Conservation (phyloP, 495 filamentous ascomycete species). For the Cercophora samala region DNA sequence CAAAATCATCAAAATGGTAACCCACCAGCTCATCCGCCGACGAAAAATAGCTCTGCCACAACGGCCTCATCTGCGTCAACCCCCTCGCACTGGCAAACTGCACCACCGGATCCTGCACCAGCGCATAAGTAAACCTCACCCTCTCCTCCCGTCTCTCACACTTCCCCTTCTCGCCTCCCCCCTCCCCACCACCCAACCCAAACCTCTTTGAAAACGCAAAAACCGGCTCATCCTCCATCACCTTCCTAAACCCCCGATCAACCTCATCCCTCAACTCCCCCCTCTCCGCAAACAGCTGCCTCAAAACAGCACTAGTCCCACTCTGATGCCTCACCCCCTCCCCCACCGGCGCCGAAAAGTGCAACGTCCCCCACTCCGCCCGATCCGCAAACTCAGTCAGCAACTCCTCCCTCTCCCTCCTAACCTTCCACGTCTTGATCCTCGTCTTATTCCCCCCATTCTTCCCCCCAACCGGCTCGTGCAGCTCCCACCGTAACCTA, state of each 20-base stretch:
- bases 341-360: conserved; percentile 68
- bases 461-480: conserved; percentile 28
- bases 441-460: conserved; percentile 13
- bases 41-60: conserved; percentile 77
- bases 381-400: conserved; percentile 73
- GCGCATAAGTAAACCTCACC: conserved; percentile 76
- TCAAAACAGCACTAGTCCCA: conserved; percentile 64
- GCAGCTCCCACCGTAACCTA: conserved; percentile 66
- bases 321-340: conserved; percentile 54
- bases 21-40: conserved; percentile 60
- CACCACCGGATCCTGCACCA: conserved; percentile 78
- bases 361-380: conserved; percentile 84
- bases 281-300: conserved; percentile 68
- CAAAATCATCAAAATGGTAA: conserved; percentile 74
- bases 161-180: conserved; percentile 16
- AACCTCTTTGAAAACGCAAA: conserved; percentile 90
- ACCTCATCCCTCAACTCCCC: conserved; percentile 57
- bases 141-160: conserved; percentile 42
- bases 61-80: conserved; percentile 74
- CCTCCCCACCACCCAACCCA: conserved; percentile 38
- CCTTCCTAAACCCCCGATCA: conserved; percentile 62
- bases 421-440: conserved; percentile 60
- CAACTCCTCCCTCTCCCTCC: conserved; percentile 59
- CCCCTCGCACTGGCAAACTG: conserved; percentile 84
- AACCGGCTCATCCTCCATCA: conserved; percentile 82